phyloP scores from a whole-genome alignment of 257 asterid species.

The Capsicum rhomboideum region DNA sequence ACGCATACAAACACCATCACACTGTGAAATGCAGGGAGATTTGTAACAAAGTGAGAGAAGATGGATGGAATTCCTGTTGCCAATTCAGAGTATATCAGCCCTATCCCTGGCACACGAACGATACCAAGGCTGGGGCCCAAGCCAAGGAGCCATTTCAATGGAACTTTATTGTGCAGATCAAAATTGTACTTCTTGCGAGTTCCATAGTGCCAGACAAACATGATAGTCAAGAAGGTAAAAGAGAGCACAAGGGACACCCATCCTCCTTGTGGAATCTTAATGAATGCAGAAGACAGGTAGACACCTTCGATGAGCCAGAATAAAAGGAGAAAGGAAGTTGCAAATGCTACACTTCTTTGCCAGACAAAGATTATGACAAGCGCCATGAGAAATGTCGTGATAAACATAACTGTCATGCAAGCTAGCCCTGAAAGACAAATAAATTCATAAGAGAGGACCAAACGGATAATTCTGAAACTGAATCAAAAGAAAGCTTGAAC shows the following conservation, averaged over 20 bases:
- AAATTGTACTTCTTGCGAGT: slow-evolving; percentile 84
- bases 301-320: slow-evolving; percentile 62
- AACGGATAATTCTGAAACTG: background rate
- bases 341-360: slow-evolving; percentile 50
- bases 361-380: slow-evolving; percentile 78
- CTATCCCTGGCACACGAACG: slow-evolving; percentile 95
- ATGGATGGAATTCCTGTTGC: slow-evolving; percentile 90
- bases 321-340: slow-evolving; percentile 52
- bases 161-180: slow-evolving; percentile 86
- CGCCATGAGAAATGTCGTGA: slow-evolving; percentile 88
- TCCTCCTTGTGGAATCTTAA: slow-evolving; percentile 86
- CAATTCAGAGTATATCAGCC: slow-evolving; percentile 82
- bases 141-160: slow-evolving; percentile 81
- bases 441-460: background rate
- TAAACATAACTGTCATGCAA: slow-evolving; percentile 89
- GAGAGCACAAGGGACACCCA: slow-evolving; percentile 83
- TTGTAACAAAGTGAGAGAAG: slow-evolving; percentile 87
- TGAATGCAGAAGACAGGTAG: slow-evolving; percentile 52
- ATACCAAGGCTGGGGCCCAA: slow-evolving; percentile 91
- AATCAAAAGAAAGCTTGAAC: background rate
- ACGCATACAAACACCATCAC: slow-evolving; percentile 89
- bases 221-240: slow-evolving; percentile 53
- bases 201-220: slow-evolving; percentile 95
- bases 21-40: slow-evolving; percentile 90
- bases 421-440: slow-evolving; percentile 65